Base-by-base conservation (phyloP, 1,284 basidiomycete genomes). In the Rhodotorula sp. region DNA sequence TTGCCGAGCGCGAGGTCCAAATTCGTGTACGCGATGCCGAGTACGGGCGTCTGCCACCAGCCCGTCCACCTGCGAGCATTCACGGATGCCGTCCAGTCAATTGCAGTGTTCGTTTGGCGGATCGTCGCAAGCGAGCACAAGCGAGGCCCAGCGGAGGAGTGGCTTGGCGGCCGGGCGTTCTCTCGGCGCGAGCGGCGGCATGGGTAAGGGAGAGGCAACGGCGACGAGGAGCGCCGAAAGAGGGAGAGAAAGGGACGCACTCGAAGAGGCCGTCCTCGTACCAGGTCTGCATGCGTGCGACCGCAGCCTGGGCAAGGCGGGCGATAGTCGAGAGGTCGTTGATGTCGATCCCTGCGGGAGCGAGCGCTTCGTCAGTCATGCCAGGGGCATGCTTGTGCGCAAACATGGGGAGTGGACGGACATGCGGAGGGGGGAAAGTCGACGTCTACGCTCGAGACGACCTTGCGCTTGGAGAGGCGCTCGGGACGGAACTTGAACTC, bases 241-340 rank as follows among this genome's bases (percentile, higher is more conserved):
- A 29, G 3, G 54, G 27, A n/a, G 27, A 41, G 21, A 37, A 22
- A 32, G 36, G 34, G 37, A 61, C 72, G 59, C 62, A 73, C 72
- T 73, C 69, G 62, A 67, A 73, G 17, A 70, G 55, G 29, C 69
- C 72, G 36, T 66, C 63, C 51, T 70, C 67, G 69, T 73, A 73
- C 73, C 73, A 75, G 19, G 73, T 75, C 67, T 72, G 71, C 73
- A 75, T 75, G 29, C 73, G 58, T 21, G 67, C 65, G 19, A 70
- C 71, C 1, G 69, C 71, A 15, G 73, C 70, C 36, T 73, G 65
- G 1, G 71, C 61, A 29, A 75, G 58, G 2, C 64, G 48, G 12
- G 71, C 71, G 65, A 75, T 65, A 5, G 71, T 66, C 22, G 67
- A 65, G 22, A 75, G 44, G 55, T 75, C 69, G 63, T 75, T 72